Evolutionary conservation across 306 rosid genomes (phyloP), one percentile per base, ranked within the genome.

Genomic region (Inga leiocalycina): DNA sequence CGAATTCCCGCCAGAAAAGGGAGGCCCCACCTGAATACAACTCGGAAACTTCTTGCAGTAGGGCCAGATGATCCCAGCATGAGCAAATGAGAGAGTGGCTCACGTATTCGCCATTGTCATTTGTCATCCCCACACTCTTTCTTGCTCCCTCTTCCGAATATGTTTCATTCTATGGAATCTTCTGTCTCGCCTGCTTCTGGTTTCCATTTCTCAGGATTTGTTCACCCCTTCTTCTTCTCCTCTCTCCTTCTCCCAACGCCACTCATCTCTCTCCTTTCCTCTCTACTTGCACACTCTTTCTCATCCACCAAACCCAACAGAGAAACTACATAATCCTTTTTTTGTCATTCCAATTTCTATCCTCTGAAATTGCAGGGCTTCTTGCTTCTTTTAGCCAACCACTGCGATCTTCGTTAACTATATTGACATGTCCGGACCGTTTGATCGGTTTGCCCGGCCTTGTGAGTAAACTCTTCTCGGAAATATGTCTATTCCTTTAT

Each of bases 401-500:
- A 37, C 75, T 24, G 16, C 16, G 35, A 48, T 2, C 39, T 35
- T 73, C 75, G 37, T 61, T 66, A 9, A 22, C 59, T 32, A 16
- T 14, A n/a, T 51, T 35, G 32, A 73, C 81, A 91, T 91, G 94
- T 86, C 94, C 4, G 91, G 91, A 19, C 87, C 90, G 14, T 85
- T 89, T 11, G 90, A 89, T 74, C 88, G 89, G 51, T 86, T 91
- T 81, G 86, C 94, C 14, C 79, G 84, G 48, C 90, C 92, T 65
- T 91, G 94, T 91, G 87, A 88, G 94, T 89, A 45, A 12, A 8
- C 41, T 19, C 67, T 74, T 8, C 2, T 20, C 0, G 49, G 16
- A 57, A 17, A 37, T 54, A n/a, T 22, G 19, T 73, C 10, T 72
- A 1, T 17, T 17, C 46, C n/a, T n/a, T 46, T 35, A 27, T 20